Conservation (phyloP, 805 yeast genomes). For the Wickerhamiella dianesei region DNA sequence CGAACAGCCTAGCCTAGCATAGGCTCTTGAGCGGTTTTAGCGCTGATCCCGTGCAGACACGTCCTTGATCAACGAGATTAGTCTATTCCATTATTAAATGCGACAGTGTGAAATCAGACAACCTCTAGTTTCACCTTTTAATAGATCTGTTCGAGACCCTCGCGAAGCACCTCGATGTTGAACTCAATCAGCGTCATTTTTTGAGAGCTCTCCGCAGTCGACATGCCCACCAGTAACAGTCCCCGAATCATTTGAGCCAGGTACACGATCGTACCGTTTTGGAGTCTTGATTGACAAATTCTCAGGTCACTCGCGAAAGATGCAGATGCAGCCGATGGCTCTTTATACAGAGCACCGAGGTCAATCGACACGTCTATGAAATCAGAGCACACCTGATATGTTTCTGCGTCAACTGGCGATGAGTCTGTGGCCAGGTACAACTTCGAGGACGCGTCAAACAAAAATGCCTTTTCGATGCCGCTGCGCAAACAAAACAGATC, state of each 20-base stretch:
- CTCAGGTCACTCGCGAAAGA: constrained; percentile 27
- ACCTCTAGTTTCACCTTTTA: neutral
- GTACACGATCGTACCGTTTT: constrained; percentile 73
- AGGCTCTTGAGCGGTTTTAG: too few relatives aligned
- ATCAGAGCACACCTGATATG: constrained; percentile 94
- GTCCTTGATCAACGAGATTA: too few relatives aligned
- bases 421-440: constrained; percentile 94
- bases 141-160: constrained; percentile 34
- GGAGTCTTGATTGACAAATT: constrained; percentile 39
- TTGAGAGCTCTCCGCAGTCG: constrained; percentile 48
- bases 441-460: constrained; percentile 84
- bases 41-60: too few relatives aligned
- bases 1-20: too few relatives aligned
- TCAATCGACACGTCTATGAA: constrained; percentile 91
- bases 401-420: constrained; percentile 86
- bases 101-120: neutral
- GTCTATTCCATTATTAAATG: neutral
- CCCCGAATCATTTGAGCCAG: constrained; percentile 89
- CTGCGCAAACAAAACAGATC: constrained; percentile 82
- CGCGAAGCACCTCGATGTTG: constrained; percentile 69
- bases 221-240: constrained; percentile 75
- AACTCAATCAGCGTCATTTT: constrained; percentile 66
- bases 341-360: constrained; percentile 37
- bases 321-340: constrained; percentile 2
- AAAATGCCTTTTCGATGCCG: constrained; percentile 80